Base-by-base conservation (phyloP, 2,329 filamentous ascomycete genomes). In the Calonectria pteridis region DNA sequence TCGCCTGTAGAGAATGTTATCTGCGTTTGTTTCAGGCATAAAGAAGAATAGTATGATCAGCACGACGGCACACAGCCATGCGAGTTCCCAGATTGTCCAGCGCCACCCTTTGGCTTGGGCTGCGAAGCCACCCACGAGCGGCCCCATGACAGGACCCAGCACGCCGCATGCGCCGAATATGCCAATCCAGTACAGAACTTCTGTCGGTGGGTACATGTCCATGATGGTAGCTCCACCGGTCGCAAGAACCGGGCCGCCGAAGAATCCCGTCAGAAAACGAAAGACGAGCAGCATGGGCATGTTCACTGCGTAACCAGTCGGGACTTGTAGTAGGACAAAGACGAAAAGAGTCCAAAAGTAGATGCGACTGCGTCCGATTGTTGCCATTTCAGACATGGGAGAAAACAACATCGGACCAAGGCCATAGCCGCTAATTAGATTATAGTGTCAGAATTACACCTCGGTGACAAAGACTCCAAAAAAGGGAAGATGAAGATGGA, bases 41-140 rank as follows among this genome's bases (percentile, higher is more conserved):
- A 77, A 75, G 46, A 81, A 78, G 33, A 80, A 78, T 3, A 81
- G 71, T 0, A 77, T 18, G 13, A 77, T 20, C 2, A 81, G 75
- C 0, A 75, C 67, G 7, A 71, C 67, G 0, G 68, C 69, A 23
- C 73, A 78, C 3, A 81, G 11, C 75, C 76, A 80, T 20, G 77
- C 71, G 0, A 81, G 63, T 50, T 80, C 77, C 77, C 76, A 77
- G 3, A 81, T 79, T 2, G 79, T 73, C 80, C 80, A 81, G 0
- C 53, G 75, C 79, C 79, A 81, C 1, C 77, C 67, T 23, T 67
- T 71, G 29, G 63, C 33, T n/a, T 51, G 49, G 7, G 46, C 64
- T 29, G 50, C 64, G 23, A 67, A 67, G 18, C 64, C 64, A 18
- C 64, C 46, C 3, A 67, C 46, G 13, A 67, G 64, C 5, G 64